These are phyloP conservation scores for Paramyrothecium sp. DNA, from an alignment of 2,329 filamentous ascomycete genomes.

Conservation along the genomic window DNA sequence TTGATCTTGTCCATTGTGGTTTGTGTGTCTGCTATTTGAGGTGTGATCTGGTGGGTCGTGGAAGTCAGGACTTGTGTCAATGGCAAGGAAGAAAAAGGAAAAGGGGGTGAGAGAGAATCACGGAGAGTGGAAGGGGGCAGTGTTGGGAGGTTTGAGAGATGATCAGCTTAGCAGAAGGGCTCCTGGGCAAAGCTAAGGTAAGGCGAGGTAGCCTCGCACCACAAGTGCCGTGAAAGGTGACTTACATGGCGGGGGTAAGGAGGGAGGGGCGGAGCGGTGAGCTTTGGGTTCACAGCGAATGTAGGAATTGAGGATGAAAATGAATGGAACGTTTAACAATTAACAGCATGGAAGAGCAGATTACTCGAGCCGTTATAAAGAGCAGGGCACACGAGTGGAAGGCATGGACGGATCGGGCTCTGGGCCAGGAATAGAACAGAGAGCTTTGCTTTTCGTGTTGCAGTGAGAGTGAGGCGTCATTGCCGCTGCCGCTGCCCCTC, in stretches of 20 bases:
- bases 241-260: slow-evolving; percentile 1
- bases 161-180: no score
- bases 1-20: slow-evolving; percentile 43
- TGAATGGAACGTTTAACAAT: no score
- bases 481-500: no score
- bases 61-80: slow-evolving; percentile 4
- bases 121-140: no score
- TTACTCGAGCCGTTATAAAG: no score
- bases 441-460: no score
- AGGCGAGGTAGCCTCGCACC: background rate
- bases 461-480: no score
- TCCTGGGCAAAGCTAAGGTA: background rate
- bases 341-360: no score
- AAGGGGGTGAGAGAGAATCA: background rate
- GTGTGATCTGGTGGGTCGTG: background rate
- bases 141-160: no score
- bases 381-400: no score
- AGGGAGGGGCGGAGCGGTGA: background rate
- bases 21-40: slow-evolving; percentile 9
- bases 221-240: background rate
- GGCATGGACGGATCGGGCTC: no score
- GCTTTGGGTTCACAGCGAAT: background rate
- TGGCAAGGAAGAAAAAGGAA: background rate
- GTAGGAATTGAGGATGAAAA: slow-evolving; percentile 1
- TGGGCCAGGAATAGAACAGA: no score